These are phyloP conservation scores for Rubroboletus pulcherrimus DNA, from an alignment of 768 basidiomycete species.

Conservation along the genomic window DNA sequence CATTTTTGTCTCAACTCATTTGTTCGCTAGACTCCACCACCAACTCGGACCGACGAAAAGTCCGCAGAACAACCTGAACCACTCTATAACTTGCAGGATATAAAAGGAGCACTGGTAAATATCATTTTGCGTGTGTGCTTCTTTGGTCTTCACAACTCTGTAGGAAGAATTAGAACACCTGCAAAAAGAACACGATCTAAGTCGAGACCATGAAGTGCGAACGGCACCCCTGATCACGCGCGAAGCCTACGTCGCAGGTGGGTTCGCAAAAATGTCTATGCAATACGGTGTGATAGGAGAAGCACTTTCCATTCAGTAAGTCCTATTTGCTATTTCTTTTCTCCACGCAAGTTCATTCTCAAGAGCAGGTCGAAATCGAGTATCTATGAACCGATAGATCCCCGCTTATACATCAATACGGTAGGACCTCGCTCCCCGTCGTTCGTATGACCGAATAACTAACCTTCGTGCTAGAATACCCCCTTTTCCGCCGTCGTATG, in stretches of 20 bases:
- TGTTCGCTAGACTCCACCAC: not conserved
- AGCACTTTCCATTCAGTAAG: constrained; percentile 28
- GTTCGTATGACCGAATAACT: not conserved
- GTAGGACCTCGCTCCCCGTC: constrained; percentile 30
- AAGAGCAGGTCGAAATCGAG: constrained; percentile 28
- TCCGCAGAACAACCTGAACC: not conserved
- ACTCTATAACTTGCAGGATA: constrained; percentile 8
- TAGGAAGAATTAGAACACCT: constrained; percentile 11
- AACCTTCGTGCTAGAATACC: constrained; percentile 44
- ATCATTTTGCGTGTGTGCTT: not conserved
- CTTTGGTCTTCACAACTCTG: not conserved
- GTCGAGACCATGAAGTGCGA: constrained; percentile 25
- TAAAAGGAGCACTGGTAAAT: not conserved
- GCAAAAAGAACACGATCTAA: not conserved
- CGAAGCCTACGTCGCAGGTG: constrained; percentile 36
- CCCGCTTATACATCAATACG: constrained; percentile 60
- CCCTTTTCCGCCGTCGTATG: constrained; percentile 69
- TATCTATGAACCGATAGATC: constrained; percentile 37
- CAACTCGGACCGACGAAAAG: not conserved
- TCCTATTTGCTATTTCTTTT: not conserved
- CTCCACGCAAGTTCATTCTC: not conserved
- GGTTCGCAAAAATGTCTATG: constrained; percentile 22
- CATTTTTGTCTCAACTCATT: not conserved
- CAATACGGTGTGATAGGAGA: constrained; percentile 62
- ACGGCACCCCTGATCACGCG: constrained; percentile 49